Evolutionary conservation across 352 stramenopile genomes (phyloP), one percentile per base, ranked within the genome.

Genomic region (Pythium guiyangense): DNA sequence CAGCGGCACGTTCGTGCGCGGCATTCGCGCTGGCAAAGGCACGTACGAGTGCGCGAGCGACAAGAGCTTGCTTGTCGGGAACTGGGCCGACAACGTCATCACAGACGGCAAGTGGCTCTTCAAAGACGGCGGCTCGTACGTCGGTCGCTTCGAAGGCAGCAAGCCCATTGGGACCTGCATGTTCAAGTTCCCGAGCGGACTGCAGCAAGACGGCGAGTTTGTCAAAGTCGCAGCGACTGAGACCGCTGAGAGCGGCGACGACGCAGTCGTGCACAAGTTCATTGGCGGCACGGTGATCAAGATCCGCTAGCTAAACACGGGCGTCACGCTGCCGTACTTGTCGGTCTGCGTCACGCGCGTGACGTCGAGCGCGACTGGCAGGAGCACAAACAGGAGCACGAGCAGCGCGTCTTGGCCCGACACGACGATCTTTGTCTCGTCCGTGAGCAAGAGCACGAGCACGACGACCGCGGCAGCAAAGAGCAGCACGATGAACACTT

Each of bases 81-180:
- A 79, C 55, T 97, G 90, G 90, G 69, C 74, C 9, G 74, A 94
- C 26, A 88, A 94, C 57, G 76, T 69, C 49, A 94, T 97, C 59
- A 90, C 73, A 0, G 82, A 93, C 44, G 91, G 91, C 50, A 94
- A 96, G 62, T 97, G 90, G 91, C 64, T 96, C 49, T 96, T 96
- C 63, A 93, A 96, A 44, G 86, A 94, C 57, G 86, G 82, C 18
- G 86, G 82, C 2, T 87, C 80, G 22, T 92, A 90, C 67, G 68
- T 89, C 34, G 84, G 91, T 1, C 69, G 74, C 52, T 97, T 97
- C 52, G 86, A 96, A 34, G 72, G 73, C 39, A 88, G 88, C 18
- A 83, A 86, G 51, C 91, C 90, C 4, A 94, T 96, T 54, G 91
- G 91, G 11, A 82, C 77, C 47, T 94, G 91, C 65, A 84, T 86